These are phyloP conservation scores for Forsythia viridissima DNA, from an alignment of 257 asterid species.

Conservation along the genomic window DNA sequence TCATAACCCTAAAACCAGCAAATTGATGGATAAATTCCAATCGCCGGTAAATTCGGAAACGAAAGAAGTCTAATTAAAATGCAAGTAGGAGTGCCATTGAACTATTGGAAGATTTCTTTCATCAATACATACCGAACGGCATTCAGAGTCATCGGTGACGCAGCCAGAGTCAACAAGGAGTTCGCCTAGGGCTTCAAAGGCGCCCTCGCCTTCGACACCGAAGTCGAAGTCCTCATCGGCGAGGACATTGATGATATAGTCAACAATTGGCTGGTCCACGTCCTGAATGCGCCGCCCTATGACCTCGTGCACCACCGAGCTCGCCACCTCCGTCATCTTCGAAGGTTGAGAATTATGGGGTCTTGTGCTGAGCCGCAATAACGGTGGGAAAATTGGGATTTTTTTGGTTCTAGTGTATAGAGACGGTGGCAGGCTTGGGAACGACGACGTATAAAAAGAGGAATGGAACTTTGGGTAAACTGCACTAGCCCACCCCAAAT, in stretches of 20 bases:
- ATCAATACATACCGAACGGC: conserved; percentile 65
- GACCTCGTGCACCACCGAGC: conserved; percentile 80
- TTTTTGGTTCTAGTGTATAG: neutral
- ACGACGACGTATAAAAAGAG: neutral
- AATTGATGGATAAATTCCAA: neutral
- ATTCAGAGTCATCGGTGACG: conserved; percentile 68
- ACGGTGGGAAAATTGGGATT: neutral
- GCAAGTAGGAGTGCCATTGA: neutral
- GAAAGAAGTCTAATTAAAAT: neutral
- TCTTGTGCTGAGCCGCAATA: neutral
- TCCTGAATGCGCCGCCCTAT: conserved; percentile 74
- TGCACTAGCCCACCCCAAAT: neutral
- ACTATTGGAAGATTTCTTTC: neutral
- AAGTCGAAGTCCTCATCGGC: conserved; percentile 99
- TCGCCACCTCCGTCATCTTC: conserved; percentile 87
- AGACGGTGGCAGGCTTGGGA: neutral
- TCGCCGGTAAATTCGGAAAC: neutral
- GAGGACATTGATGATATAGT: conserved; percentile 84
- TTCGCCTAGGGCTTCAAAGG: conserved; percentile 85
- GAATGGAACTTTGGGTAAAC: neutral
- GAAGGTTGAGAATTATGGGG: neutral
- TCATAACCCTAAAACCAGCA: neutral
- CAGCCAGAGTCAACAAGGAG: conserved; percentile 85
- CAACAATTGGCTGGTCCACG: conserved; percentile 86
- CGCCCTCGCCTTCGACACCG: conserved; percentile 94